Evolutionary conservation across 257 asterid species (phyloP).

Genomic region (Solanum gandarillasii): DNA sequence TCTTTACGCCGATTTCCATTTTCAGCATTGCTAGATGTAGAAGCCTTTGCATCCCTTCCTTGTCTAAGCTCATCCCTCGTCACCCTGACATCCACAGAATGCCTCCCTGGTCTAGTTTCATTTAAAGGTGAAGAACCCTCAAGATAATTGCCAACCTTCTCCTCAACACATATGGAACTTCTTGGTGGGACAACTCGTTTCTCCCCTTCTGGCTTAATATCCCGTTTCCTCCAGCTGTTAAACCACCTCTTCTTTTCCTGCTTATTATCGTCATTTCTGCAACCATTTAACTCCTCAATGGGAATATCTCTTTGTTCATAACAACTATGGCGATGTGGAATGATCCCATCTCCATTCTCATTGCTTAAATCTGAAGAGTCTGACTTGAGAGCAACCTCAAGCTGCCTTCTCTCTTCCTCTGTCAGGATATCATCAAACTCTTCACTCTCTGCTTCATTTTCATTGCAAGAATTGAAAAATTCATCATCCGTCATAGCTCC

Average conservation of each 20-base stretch:
- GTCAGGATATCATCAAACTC: conserved; percentile 71
- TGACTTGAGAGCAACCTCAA: conserved; percentile 79
- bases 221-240: conserved; percentile 77
- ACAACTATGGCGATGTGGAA: conserved; percentile 78
- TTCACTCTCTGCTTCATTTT: conserved; percentile 70
- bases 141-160: conserved; percentile 50
- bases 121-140: conserved; percentile 50
- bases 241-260: conserved; percentile 87
- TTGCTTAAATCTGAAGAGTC: conserved; percentile 42
- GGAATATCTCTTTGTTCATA: conserved; percentile 75
- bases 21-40: conserved; percentile 47
- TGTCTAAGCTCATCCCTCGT: conserved; percentile 62
- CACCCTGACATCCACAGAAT: conserved; percentile 61
- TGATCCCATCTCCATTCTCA: conserved; percentile 48
- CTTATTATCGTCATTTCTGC: conserved; percentile 33
- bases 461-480: conserved; percentile 53
- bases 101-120: conserved; percentile 52
- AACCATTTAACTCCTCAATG: conserved; percentile 43
- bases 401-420: conserved; percentile 83
- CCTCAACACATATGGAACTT: conserved; percentile 56
- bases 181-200: conserved; percentile 53
- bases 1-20: conserved; percentile 49
- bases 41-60: conserved; percentile 47
- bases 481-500: conserved; percentile 96
- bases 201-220: conserved; percentile 43